phyloP scores from a whole-genome alignment of 2,329 filamentous ascomycete species.

The Bimuria novae-zelandiae region DNA sequence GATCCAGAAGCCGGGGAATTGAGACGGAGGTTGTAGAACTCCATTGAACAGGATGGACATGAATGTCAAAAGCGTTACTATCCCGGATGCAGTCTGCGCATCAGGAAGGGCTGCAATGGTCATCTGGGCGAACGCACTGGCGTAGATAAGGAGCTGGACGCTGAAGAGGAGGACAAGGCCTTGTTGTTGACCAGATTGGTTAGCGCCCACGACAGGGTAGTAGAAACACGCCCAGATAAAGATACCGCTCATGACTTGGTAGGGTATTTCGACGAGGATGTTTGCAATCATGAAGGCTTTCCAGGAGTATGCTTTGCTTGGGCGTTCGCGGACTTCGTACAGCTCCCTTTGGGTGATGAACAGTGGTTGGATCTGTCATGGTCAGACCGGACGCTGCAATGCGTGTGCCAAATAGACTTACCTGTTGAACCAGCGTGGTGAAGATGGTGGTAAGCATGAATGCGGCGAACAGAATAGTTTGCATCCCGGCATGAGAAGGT shows the following conservation, averaged over 20 bases:
- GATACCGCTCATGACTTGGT: slow-evolving; percentile 64
- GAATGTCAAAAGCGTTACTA: slow-evolving; percentile 63
- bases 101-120: slow-evolving; percentile 71
- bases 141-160: slow-evolving; percentile 71
- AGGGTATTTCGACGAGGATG: slow-evolving; percentile 73
- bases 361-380: slow-evolving; percentile 58
- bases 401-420: background rate
- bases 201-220: slow-evolving; percentile 55
- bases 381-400: background rate
- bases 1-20: slow-evolving; percentile 73
- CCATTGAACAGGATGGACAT: slow-evolving; percentile 53
- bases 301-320: slow-evolving; percentile 76
- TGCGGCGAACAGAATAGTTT: slow-evolving; percentile 54
- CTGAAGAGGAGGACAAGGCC: slow-evolving; percentile 66
- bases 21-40: slow-evolving; percentile 63
- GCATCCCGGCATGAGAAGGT: slow-evolving; percentile 48
- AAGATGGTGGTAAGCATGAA: slow-evolving; percentile 55
- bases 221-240: slow-evolving; percentile 70
- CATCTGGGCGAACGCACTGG: slow-evolving; percentile 74
- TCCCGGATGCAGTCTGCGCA: slow-evolving; percentile 68
- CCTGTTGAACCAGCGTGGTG: slow-evolving; percentile 50
- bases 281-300: slow-evolving; percentile 73
- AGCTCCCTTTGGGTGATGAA: slow-evolving; percentile 63
- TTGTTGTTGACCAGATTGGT: slow-evolving; percentile 54
- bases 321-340: slow-evolving; percentile 64